Percentiles rank a stretch among this genome's conserved stretches.
Conservation (phyloP, 257 asterid species). For the Echium plantagineum region DNA sequence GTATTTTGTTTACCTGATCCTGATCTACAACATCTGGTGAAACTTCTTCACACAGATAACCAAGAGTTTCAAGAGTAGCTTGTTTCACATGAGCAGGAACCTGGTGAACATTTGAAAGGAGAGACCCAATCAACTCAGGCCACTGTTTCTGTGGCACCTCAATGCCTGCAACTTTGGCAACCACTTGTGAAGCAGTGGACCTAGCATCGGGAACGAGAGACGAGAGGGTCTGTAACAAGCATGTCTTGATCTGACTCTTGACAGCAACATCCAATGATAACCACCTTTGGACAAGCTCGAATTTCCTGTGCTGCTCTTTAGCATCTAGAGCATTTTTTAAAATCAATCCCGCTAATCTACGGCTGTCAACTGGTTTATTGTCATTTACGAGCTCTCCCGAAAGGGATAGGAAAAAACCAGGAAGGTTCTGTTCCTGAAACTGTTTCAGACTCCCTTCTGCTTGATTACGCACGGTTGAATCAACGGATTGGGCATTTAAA, state of each 20-base stretch:
- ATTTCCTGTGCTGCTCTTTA: conserved; percentile 67
- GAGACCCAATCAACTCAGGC: conserved; percentile 77
- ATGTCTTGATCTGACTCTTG: conserved; percentile 61
- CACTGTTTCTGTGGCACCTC: conserved; percentile 80
- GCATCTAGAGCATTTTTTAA: conserved; percentile 83
- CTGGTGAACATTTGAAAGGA: conserved; percentile 62
- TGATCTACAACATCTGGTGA: conserved; percentile 67
- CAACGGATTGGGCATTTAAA: conserved; percentile 65
- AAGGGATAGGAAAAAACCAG: conserved; percentile 56
- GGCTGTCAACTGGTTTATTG: conserved; percentile 76
- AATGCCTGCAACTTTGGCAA: conserved; percentile 77
- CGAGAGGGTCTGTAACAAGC: conserved; percentile 63
- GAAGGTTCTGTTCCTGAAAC: conserved; percentile 85
- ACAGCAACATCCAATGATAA: conserved; percentile 49
- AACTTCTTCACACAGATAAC: conserved; percentile 79
- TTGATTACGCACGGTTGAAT: conserved; percentile 58
- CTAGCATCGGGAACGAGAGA: conserved; percentile 57
- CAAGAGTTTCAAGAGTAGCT: conserved; percentile 70
- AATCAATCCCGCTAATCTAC: conserved; percentile 67
- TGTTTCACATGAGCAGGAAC: conserved; percentile 70
- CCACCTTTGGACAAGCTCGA: conserved; percentile 71
- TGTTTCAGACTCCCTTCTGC: conserved; percentile 68
- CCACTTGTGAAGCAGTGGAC: conserved; percentile 75
- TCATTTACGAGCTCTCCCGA: conserved; percentile 72
- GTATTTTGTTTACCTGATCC: conserved; percentile 75